phyloP scores from a whole-genome alignment of 2,329 filamentous ascomycete species.

The Apiospora aurea region DNA sequence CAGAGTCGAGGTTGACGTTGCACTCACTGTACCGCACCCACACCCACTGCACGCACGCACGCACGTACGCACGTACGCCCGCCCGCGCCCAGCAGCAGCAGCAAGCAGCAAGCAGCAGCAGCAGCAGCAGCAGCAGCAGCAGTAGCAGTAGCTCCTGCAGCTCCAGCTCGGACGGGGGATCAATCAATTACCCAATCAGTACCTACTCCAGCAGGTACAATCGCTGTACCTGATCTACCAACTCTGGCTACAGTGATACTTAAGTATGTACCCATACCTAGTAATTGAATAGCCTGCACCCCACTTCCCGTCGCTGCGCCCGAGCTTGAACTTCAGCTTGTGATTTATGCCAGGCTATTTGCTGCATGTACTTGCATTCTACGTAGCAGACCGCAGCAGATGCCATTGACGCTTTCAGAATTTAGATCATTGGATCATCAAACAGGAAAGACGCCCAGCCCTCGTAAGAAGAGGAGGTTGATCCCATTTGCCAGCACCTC shows the following conservation, averaged over 20 bases:
- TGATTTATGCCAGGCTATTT: background rate
- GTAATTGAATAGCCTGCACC: background rate
- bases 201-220: background rate
- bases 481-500: background rate
- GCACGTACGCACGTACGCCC: background rate
- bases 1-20: background rate
- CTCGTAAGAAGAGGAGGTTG: background rate
- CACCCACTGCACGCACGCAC: background rate
- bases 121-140: too few relatives aligned
- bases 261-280: background rate
- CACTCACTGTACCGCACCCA: background rate
- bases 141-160: background rate
- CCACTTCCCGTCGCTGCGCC: background rate
- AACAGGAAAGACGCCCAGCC: background rate
- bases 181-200: constrained; percentile 15
- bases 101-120: too few relatives aligned
- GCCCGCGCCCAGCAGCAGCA: background rate
- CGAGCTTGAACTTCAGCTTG: background rate
- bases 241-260: background rate
- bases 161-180: background rate
- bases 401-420: constrained; percentile 14
- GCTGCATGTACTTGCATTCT: background rate
- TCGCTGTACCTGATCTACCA: background rate
- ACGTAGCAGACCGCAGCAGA: background rate
- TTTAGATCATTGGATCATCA: background rate